Conservation (phyloP, 768 basidiomycete genomes). For the Krasilnikovozyma curviuscula region DNA sequence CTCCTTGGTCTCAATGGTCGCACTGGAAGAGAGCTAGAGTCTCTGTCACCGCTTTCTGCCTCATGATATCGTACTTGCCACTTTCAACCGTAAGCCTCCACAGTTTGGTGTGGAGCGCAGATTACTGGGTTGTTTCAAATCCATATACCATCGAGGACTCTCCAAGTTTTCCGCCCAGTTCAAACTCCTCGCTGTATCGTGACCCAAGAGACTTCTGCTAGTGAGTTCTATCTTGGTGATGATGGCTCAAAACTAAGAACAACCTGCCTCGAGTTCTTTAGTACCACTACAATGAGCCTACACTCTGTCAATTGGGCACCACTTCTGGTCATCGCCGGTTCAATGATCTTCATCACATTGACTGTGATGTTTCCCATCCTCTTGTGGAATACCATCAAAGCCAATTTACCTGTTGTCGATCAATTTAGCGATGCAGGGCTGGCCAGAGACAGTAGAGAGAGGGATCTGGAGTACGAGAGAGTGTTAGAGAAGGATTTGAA, state of each 20-base stretch:
- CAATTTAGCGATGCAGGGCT: constrained; percentile 52
- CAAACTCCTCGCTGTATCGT: no score
- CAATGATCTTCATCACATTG: constrained; percentile 34
- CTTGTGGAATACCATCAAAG: constrained; percentile 38
- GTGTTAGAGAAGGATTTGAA: constrained; percentile 43
- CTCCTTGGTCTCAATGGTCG: background rate
- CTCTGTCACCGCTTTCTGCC: constrained; percentile 43
- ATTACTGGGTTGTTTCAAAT: constrained; percentile 53
- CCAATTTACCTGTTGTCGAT: constrained; percentile 46
- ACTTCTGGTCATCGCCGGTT: constrained; percentile 39
- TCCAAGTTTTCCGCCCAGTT: background rate
- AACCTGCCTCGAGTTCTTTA: constrained; percentile 47
- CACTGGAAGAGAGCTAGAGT: constrained; percentile 1
- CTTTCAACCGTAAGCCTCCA: constrained; percentile 58
- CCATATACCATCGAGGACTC: constrained; percentile 34
- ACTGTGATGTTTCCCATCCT: constrained; percentile 52
- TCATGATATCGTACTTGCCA: constrained; percentile 54
- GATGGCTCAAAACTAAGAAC: no score
- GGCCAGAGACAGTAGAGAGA: constrained; percentile 35
- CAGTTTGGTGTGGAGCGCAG: constrained; percentile 43
- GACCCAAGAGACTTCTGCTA: no score
- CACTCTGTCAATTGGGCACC: constrained; percentile 53
- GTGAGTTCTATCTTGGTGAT: background rate
- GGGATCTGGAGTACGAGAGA: constrained; percentile 53
- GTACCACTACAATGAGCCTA: constrained; percentile 54